Evolutionary conservation across 129 eudicot species (phyloP), one percentile per base, ranked within the genome.

Genomic region (Flaveria ramosissima): DNA sequence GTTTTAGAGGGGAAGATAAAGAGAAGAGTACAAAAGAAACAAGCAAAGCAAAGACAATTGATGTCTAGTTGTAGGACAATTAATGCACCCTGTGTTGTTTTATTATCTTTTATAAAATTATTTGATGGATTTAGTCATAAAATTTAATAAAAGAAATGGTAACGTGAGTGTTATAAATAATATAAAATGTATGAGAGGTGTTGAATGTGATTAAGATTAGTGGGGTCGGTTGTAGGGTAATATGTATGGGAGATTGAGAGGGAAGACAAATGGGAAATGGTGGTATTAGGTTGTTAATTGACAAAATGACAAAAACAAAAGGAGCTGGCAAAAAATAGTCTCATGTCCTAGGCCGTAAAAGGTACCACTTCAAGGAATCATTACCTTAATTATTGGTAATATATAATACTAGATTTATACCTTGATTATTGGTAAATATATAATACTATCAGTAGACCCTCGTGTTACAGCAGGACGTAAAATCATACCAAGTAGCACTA

Each of bases 201-300:
- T 73, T 20, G 3, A 80, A 74, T 67, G 62, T 67, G 51, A 46
- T 52, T 12, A 64, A 41, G 53, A 53, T 74, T 43, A 19, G 57
- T 66, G 71, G 80, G 83, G 83, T 80, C 59, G 30, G 68, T 72
- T 62, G 73, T 73, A 73, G 78, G 74, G 74, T 42, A 72, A 41
- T 53, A 68, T 52, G 64, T 43, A 43, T 24, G 66, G 19, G 47
- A 73, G 68, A 11, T 46, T 26, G 19, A 47, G 15, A 47, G 11
- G 59, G 56, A 74, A 56, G 75, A 80, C 84, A 80, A 80, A 55
- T 20, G 63, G 61, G 15, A 74, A 80, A 80, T 43, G 75, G 32
- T 30, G 5, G 61, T 53, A 64, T 73, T 80, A 42, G 48, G 75
- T 57, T 52, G 62, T 77, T 67, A 66, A 73, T 45, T 74, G 71